Evolutionary conservation across 2,329 filamentous ascomycete species (phyloP).

Genomic region (Fusarium sp.): DNA sequence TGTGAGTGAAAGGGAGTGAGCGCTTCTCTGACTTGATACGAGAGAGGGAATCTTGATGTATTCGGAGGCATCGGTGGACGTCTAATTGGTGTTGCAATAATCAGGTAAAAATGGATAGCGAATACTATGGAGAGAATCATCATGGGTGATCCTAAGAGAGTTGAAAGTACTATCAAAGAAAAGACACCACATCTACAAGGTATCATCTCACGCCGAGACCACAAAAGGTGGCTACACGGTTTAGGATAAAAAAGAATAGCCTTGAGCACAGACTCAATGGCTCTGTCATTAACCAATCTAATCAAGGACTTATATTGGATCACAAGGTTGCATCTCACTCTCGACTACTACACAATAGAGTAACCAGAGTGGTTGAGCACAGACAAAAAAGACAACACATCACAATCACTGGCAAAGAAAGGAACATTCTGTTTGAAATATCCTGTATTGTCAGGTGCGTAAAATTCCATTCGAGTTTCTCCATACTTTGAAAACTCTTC

Average conservation of each 20-base stretch:
- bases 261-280: background rate
- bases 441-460: slow-evolving; percentile 15
- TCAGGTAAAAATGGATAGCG: background rate
- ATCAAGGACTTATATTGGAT: background rate
- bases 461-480: slow-evolving; percentile 20
- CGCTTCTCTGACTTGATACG: background rate
- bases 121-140: background rate
- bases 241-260: background rate
- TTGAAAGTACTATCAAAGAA: background rate
- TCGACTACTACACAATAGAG: background rate
- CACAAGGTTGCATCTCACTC: background rate
- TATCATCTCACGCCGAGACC: background rate
- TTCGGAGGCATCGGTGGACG: background rate
- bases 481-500: slow-evolving; percentile 24
- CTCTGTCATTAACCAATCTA: background rate
- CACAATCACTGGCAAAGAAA: background rate
- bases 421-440: slow-evolving; percentile 3
- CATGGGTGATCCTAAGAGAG: background rate
- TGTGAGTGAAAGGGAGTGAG: background rate
- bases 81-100: background rate
- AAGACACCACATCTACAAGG: no score
- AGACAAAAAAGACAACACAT: background rate
- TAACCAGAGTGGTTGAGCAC: background rate
- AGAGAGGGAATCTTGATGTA: background rate
- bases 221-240: background rate